Conservation (phyloP, 2,329 filamentous ascomycete genomes). For the Nannizzia gypsea region DNA sequence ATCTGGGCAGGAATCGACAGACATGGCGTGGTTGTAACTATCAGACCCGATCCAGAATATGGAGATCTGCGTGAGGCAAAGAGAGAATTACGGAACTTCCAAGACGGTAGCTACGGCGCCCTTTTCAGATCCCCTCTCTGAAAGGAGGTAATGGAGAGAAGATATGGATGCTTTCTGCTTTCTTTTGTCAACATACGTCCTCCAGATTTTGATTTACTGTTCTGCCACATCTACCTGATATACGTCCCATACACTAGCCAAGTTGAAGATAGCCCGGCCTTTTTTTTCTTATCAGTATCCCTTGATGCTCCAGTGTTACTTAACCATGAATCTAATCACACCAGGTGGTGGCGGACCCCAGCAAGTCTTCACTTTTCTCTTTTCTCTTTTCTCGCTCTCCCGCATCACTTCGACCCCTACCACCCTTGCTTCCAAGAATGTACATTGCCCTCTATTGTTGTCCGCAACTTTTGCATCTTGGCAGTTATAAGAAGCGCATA, state of each 20-base stretch:
- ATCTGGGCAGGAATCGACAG: conserved; percentile 8
- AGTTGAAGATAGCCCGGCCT: background rate
- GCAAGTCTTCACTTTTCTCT: background rate
- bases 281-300: background rate
- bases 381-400: background rate
- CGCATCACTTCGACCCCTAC: background rate
- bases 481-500: background rate
- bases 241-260: background rate
- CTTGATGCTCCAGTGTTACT: background rate
- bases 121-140: conserved; percentile 3
- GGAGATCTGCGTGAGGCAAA: background rate
- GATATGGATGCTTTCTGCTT: background rate
- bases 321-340: background rate
- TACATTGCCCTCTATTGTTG: background rate
- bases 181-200: background rate
- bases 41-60: conserved; percentile 7
- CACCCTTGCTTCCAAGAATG: too few relatives aligned
- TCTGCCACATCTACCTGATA: background rate
- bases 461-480: background rate
- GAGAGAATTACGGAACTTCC: background rate
- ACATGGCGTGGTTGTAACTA: conserved; percentile 11
- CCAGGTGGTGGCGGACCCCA: background rate
- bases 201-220: background rate
- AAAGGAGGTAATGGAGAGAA: background rate
- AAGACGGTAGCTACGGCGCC: conserved; percentile 9